Base-by-base conservation (phyloP, 306 rosid genomes). In the Argentina anserina region DNA sequence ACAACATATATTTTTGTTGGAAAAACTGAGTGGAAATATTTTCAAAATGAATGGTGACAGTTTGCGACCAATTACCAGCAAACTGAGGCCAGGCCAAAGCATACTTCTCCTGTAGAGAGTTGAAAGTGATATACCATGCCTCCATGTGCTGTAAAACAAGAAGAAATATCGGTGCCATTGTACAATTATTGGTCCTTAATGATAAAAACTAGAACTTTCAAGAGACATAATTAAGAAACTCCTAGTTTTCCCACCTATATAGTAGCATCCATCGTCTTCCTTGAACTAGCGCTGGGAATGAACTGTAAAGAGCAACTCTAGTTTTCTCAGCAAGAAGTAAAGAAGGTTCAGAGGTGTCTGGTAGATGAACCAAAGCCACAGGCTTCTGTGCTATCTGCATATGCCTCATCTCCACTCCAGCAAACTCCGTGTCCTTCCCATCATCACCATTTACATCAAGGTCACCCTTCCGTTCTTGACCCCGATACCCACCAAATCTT, bases 241-340 rank as follows among this genome's bases (percentile, higher is more conserved):
- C 67, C 43, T 70, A 79, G 64, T 36, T 45, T 62, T 55, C 46
- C 36, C 67, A 88, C 98, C 98, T 93, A 75, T 90, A 93, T 37
- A 93, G 82, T 78, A 93, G 78, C 65, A 90, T 13, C 96, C 98
- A 93, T 84, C 82, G 89, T 88, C 96, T 87, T 81, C 97, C 98
- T 50, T 90, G 98, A 70, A 93, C 83, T 53, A 93, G 85, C 1
- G 91, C 84, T 1, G 98, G 98, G 81, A 93, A 88, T 58, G 93
- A 90, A 78, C 87, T 81, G 78, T 87, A 89, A 46, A 93, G 88
- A 80, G 76, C 61, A 52, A 52, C 78, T 78, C 87, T 89, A 33
- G 75, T 71, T 75, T 76, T 78, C 15, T 90, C 92, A 0, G 93
- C 83, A 69, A 93, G 83, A 25, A 93, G 92, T 55, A 82, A 29